Percentiles rank a stretch among this genome's conserved stretches.
Conservation (phyloP, 352 stramenopile genomes). For the Blastocystis sp. region DNA sequence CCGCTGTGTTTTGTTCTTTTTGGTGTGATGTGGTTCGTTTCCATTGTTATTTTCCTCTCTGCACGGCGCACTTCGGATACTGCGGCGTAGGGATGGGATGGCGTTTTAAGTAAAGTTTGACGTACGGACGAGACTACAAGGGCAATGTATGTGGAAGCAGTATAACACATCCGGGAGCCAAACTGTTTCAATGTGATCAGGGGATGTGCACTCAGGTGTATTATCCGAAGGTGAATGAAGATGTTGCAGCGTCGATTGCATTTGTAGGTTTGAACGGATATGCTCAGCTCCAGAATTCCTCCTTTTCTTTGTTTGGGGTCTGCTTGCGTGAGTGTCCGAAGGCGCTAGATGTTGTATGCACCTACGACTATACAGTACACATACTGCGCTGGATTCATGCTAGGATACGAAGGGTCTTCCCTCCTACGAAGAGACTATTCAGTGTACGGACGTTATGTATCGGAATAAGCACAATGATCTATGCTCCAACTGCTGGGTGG, state of each 20-base stretch:
- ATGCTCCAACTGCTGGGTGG: conserved; percentile 50
- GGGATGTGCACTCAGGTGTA: conserved; percentile 63
- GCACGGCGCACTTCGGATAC: conserved; percentile 1
- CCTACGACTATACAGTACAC: conserved; percentile 65
- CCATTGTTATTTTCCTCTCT: conserved; percentile 22
- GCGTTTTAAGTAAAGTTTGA: background rate
- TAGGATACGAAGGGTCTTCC: background rate
- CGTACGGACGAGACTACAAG: conserved; percentile 64
- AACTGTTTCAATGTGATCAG: conserved; percentile 33
- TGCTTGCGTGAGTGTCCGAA: conserved; percentile 61
- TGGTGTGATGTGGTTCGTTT: conserved; percentile 16
- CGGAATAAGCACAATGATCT: background rate
- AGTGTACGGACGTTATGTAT: background rate
- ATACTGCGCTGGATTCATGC: background rate
- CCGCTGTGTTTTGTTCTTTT: conserved; percentile 26
- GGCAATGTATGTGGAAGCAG: conserved; percentile 68
- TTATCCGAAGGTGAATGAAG: conserved; percentile 70
- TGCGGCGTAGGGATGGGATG: background rate
- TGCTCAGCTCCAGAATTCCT: conserved; percentile 59
- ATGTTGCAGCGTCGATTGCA: conserved; percentile 66
- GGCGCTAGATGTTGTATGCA: conserved; percentile 68
- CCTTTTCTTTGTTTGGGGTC: conserved; percentile 68
- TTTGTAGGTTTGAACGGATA: conserved; percentile 61
- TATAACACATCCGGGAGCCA: background rate
- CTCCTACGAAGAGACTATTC: conserved; percentile 17